Conservation (phyloP, 805 yeast species). For the Diddensiella santjacobensis region DNA sequence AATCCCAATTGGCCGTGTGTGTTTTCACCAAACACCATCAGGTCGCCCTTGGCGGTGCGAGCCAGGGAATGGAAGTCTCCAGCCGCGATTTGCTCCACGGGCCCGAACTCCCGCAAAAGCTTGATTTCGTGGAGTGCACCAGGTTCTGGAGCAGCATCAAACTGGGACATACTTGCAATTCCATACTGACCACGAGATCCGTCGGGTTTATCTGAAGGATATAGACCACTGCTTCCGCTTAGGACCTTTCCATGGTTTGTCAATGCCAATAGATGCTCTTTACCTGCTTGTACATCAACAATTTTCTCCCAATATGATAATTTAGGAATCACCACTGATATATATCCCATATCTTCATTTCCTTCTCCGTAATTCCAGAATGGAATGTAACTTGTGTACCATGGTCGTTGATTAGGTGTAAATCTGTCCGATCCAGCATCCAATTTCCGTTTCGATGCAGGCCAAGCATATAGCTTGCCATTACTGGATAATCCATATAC, state of each 20-base stretch:
- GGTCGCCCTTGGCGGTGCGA: conserved; percentile 57
- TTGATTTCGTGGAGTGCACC: conserved; percentile 52
- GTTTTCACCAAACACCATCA: conserved; percentile 88
- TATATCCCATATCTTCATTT: not conserved
- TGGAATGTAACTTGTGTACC: conserved; percentile 29
- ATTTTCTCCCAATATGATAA: conserved; percentile 46
- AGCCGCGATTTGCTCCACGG: conserved; percentile 58
- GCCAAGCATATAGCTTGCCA: conserved; percentile 33
- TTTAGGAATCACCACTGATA: conserved; percentile 11
- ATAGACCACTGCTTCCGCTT: conserved; percentile 55
- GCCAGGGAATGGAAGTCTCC: conserved; percentile 75
- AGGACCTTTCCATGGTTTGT: conserved; percentile 59
- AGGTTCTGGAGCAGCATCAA: conserved; percentile 49
- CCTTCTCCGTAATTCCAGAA: not conserved
- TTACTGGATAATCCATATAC: conserved; percentile 41
- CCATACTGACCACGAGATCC: conserved; percentile 75
- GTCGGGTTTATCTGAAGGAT: conserved; percentile 7
- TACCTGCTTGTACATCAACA: conserved; percentile 57
- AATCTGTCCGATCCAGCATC: not conserved
- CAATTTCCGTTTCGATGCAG: not conserved
- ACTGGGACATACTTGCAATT: conserved; percentile 66
- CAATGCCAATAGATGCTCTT: conserved; percentile 62
- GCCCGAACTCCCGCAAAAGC: conserved; percentile 47
- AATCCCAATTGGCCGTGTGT: conserved; percentile 80
- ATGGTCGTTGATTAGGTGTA: not conserved